Base-by-base conservation (phyloP, 2,329 filamentous ascomycete species). In the Phoma sp. region DNA sequence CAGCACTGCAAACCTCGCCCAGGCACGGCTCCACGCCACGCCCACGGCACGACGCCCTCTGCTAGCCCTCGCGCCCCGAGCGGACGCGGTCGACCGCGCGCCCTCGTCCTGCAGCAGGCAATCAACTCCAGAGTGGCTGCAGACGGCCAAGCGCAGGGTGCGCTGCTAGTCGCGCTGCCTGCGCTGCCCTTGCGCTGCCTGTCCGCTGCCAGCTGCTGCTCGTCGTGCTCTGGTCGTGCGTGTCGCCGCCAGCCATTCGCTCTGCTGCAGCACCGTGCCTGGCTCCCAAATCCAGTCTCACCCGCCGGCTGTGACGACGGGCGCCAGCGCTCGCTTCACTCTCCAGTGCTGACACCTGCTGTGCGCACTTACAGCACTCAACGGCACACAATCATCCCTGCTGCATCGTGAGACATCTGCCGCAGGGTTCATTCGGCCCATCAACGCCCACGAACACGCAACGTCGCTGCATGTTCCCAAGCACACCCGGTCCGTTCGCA, bases 331-430 rank as follows among this genome's bases (percentile, higher is more conserved):
- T 49, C 46, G 46, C 46, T 48, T 48, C 46, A 33, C 18, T 21
- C 7, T 39, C 21, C 29, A 34, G 17, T 40, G 36, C 28, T 42
- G 36, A 40, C 28, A 33, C 17, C 17, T 29, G 29, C 29, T 29
- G 25, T 32, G 34, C 40, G 7, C 14, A 10, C 32, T 42, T 28
- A 33, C 28, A 33, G 7, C 14, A 10, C 32, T 42, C 39, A 33
- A 40, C 48, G 40, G 42, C 48, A 52, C 40, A 45, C 48, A 29
- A 25, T 12, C 30, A 53, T 40, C 49, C 49, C 49, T 47, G 42
- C 42, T 28, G 23, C 36, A 46, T 42, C 42, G 42, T 42, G 47
- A 47, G 42, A 53, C 50, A 37, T 15, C 18, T 28, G 34, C 30
- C n/a, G 26, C 42, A 42, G 23, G 29, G 34, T 42, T 42, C 18